Evolutionary conservation across 768 basidiomycete species (phyloP).

Genomic region (Mycena galericulata): DNA sequence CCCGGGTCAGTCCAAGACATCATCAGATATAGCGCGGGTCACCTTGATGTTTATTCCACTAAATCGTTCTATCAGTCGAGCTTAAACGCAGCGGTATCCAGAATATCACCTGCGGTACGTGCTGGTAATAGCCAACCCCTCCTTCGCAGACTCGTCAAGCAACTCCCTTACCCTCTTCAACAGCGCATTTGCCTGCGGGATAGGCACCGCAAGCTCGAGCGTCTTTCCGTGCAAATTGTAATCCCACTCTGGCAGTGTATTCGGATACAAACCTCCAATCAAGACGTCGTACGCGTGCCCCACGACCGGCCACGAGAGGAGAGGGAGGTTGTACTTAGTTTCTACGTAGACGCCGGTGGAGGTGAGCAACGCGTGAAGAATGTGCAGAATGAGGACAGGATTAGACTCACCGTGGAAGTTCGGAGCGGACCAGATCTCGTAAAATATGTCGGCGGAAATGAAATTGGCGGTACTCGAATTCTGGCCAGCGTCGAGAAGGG

Average conservation of each 20-base stretch:
- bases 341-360: conserved; percentile 35
- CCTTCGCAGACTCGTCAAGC: conserved; percentile 47
- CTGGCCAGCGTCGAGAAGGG: conserved; percentile 48
- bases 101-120: conserved; percentile 52
- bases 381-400: not conserved
- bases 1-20: no score
- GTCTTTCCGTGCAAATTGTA: conserved; percentile 49
- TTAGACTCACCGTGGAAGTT: conserved; percentile 50
- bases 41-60: conserved; percentile 52
- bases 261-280: conserved; percentile 51
- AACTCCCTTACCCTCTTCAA: conserved; percentile 48
- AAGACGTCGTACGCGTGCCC: conserved; percentile 53
- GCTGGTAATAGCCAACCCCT: conserved; percentile 50
- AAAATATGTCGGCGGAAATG: conserved; percentile 47
- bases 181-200: conserved; percentile 46
- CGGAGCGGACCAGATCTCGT: conserved; percentile 45
- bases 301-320: conserved; percentile 50
- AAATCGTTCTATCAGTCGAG: conserved; percentile 6
- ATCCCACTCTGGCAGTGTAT: conserved; percentile 49
- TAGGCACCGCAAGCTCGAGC: conserved; percentile 50
- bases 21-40: not conserved
- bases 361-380: no score
- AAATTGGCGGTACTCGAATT: conserved; percentile 49
- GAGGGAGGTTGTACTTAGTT: conserved; percentile 43
- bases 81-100: no score